phyloP scores from a whole-genome alignment of 106 monocot genomes.

The Acorus gramineus region DNA sequence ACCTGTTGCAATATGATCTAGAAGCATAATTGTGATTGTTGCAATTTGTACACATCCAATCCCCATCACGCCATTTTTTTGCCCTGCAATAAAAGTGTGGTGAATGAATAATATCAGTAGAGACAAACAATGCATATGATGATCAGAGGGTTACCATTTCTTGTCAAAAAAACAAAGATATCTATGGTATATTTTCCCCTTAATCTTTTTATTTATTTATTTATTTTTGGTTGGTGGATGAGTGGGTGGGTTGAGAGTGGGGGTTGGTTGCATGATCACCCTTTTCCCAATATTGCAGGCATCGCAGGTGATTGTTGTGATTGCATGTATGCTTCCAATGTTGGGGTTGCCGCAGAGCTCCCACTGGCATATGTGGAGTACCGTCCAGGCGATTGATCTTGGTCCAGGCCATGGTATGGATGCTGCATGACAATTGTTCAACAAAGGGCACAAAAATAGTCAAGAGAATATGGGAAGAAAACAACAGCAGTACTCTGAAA shows the following conservation, averaged over 20 bases:
- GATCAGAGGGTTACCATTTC: too few relatives aligned
- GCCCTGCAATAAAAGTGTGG: slow-evolving; percentile 30
- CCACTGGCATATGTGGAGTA: slow-evolving; percentile 31
- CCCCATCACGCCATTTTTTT: slow-evolving; percentile 83
- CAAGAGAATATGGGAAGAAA: neutral
- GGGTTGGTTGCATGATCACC: slow-evolving; percentile 21
- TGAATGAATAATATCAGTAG: neutral
- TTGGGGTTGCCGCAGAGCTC: slow-evolving; percentile 9
- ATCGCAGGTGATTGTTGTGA: slow-evolving; percentile 19
- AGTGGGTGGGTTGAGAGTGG: too few relatives aligned
- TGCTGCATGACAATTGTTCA: slow-evolving; percentile 12
- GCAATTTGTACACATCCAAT: slow-evolving; percentile 74
- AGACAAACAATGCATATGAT: too few relatives aligned
- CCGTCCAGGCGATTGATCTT: slow-evolving; percentile 26
- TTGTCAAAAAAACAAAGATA: too few relatives aligned
- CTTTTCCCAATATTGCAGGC: slow-evolving; percentile 58
- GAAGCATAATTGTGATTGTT: slow-evolving; percentile 81
- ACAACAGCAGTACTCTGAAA: neutral
- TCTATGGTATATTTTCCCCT: too few relatives aligned
- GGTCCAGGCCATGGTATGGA: slow-evolving; percentile 24
- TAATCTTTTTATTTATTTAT: too few relatives aligned
- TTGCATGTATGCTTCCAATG: slow-evolving; percentile 14
- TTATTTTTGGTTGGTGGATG: too few relatives aligned
- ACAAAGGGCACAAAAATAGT: neutral
- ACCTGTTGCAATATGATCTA: slow-evolving; percentile 68